These are phyloP conservation scores for Botryotinia convoluta DNA, from an alignment of 2,329 filamentous ascomycete genomes.

Conservation along the genomic window DNA sequence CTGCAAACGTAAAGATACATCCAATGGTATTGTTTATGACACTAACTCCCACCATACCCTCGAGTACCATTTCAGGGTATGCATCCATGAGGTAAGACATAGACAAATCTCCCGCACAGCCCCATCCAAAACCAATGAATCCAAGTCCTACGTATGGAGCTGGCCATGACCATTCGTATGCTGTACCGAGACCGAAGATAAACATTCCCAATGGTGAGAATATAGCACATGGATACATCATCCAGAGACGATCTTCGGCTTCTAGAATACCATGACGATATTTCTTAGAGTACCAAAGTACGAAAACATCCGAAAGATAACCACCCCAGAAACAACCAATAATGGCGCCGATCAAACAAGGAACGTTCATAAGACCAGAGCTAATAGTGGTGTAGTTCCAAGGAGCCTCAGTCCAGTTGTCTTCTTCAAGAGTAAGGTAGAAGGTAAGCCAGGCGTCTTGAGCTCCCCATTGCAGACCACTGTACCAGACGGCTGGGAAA, in stretches of 20 bases:
- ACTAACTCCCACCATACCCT: constrained; percentile 57
- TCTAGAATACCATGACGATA: constrained; percentile 39
- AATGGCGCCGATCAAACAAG: constrained; percentile 52
- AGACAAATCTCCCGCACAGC: constrained; percentile 55
- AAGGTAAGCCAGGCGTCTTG: constrained; percentile 61
- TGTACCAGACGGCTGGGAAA: constrained; percentile 56
- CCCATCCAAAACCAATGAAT: constrained; percentile 58
- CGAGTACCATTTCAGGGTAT: constrained; percentile 55
- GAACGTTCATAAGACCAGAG: constrained; percentile 57
- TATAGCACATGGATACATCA: constrained; percentile 38
- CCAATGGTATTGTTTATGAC: constrained; percentile 57
- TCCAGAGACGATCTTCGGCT: constrained; percentile 42
- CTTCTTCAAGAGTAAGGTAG: constrained; percentile 57
- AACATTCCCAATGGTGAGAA: constrained; percentile 42
- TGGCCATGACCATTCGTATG: constrained; percentile 51
- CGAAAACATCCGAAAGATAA: constrained; percentile 55
- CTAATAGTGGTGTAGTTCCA: constrained; percentile 55
- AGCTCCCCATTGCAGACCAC: constrained; percentile 57
- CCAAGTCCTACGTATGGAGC: constrained; percentile 54
- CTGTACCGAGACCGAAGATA: constrained; percentile 42
- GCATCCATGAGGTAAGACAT: constrained; percentile 55
- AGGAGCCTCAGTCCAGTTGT: constrained; percentile 52
- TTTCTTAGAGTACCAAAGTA: constrained; percentile 44
- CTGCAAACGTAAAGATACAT: constrained; percentile 53
- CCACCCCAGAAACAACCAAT: constrained; percentile 58